These are phyloP conservation scores for Colletotrichum nymphaeae DNA, from an alignment of 2,329 filamentous ascomycete genomes.

Conservation along the genomic window DNA sequence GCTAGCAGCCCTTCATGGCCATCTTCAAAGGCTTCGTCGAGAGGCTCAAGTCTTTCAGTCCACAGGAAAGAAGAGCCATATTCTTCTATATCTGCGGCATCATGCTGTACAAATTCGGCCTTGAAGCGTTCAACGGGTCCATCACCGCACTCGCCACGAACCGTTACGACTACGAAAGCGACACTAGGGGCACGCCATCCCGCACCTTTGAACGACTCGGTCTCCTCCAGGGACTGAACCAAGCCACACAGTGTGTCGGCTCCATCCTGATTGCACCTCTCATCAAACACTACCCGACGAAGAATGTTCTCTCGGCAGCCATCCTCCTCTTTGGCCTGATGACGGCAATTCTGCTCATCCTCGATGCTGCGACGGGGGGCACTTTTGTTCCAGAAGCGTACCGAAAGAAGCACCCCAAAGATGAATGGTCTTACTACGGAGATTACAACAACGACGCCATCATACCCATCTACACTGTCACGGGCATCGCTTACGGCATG, in stretches of 20 bases:
- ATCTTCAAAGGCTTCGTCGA: neutral
- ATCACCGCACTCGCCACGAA: slow-evolving; percentile 61
- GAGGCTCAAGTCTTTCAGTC: slow-evolving; percentile 38
- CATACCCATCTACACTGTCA: slow-evolving; percentile 59
- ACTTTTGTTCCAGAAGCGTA: slow-evolving; percentile 48
- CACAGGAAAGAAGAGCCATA: slow-evolving; percentile 56
- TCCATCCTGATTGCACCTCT: slow-evolving; percentile 62
- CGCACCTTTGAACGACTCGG: slow-evolving; percentile 58
- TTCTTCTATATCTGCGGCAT: slow-evolving; percentile 60
- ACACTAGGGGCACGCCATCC: neutral
- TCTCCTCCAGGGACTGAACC: slow-evolving; percentile 59
- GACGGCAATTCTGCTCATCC: slow-evolving; percentile 58
- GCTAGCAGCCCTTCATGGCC: neutral
- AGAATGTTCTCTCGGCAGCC: slow-evolving; percentile 55
- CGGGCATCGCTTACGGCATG: slow-evolving; percentile 58
- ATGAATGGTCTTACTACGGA: slow-evolving; percentile 58
- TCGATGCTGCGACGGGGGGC: slow-evolving; percentile 60
- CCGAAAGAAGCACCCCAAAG: slow-evolving; percentile 43
- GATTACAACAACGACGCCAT: slow-evolving; percentile 60
- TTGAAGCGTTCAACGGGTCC: slow-evolving; percentile 63
- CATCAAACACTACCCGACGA: slow-evolving; percentile 59
- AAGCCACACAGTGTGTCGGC: slow-evolving; percentile 62
- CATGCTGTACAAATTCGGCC: slow-evolving; percentile 64
- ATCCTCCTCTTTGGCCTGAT: slow-evolving; percentile 58
- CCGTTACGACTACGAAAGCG: slow-evolving; percentile 51